A percentile compares a stretch with the other conserved stretches of the same genome.
phyloP scores from a whole-genome alignment of 352 stramenopile genomes.

The Phytophthora meadii region DNA sequence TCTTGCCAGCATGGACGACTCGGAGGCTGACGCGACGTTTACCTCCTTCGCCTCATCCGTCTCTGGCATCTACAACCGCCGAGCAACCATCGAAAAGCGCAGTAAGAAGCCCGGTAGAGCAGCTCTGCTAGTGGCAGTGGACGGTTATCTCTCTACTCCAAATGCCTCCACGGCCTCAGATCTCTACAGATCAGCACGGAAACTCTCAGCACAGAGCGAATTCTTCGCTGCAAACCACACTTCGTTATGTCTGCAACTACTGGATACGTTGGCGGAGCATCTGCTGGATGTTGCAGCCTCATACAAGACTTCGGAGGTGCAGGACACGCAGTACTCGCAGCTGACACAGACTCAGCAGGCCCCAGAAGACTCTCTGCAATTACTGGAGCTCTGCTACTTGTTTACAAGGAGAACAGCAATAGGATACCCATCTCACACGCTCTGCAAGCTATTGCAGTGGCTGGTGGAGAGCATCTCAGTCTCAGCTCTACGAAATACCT shows the following conservation, averaged over 20 bases:
- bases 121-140: slow-evolving; percentile 41
- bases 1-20: slow-evolving; percentile 61
- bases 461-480: slow-evolving; percentile 55
- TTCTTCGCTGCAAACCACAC: slow-evolving; percentile 59
- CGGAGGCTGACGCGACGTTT: slow-evolving; percentile 46
- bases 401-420: slow-evolving; percentile 62
- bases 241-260: slow-evolving; percentile 54
- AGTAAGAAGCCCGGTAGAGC: slow-evolving; percentile 33
- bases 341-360: slow-evolving; percentile 38
- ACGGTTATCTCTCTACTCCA: slow-evolving; percentile 51
- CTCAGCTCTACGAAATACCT: slow-evolving; percentile 49
- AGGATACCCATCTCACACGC: slow-evolving; percentile 73
- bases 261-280: slow-evolving; percentile 69
- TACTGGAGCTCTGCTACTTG: slow-evolving; percentile 71
- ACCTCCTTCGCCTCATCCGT: slow-evolving; percentile 43
- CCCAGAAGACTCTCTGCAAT: slow-evolving; percentile 38
- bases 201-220: slow-evolving; percentile 40
- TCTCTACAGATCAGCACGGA: slow-evolving; percentile 57
- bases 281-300: slow-evolving; percentile 33
- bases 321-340: slow-evolving; percentile 41
- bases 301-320: slow-evolving; percentile 4
- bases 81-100: slow-evolving; percentile 22
- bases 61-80: slow-evolving; percentile 17
- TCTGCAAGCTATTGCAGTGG: slow-evolving; percentile 76
- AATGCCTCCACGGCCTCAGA: slow-evolving; percentile 34